A percentile compares a stretch with the other conserved stretches of the same genome.
Evolutionary conservation across 2,329 filamentous ascomycete species (phyloP).

Genomic region (Pezicula carpinea): DNA sequence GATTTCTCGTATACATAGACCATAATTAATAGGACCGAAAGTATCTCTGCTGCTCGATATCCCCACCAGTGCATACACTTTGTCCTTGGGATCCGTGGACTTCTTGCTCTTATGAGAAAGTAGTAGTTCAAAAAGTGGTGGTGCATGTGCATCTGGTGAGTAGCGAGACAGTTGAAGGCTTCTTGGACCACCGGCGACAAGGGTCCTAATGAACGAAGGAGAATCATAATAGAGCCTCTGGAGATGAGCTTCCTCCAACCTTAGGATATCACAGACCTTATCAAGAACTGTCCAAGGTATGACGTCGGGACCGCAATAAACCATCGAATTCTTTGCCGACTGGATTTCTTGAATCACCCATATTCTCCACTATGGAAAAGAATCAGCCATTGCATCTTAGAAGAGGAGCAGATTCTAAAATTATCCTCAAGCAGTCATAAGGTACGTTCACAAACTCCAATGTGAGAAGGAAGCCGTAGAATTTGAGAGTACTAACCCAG

Average conservation of each 20-base stretch:
- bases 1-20: conserved; percentile 13
- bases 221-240: conserved; percentile 13
- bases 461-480: too few species aligned
- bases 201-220: conserved; percentile 14
- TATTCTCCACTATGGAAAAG: conserved; percentile 23
- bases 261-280: conserved; percentile 16
- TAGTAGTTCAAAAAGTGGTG: conserved; percentile 21
- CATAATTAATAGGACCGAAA: conserved; percentile 22
- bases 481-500: conserved; percentile 18
- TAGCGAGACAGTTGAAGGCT: conserved; percentile 20
- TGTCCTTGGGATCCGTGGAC: conserved; percentile 24
- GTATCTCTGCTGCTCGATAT: conserved; percentile 14
- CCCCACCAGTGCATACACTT: conserved; percentile 25
- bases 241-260: conserved; percentile 10
- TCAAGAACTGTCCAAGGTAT: conserved; percentile 33
- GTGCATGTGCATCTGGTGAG: conserved; percentile 6
- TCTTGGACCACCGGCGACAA: conserved; percentile 18
- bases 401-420: too few species aligned
- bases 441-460: too few species aligned
- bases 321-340: conserved; percentile 27
- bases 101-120: conserved; percentile 24
- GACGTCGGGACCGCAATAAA: conserved; percentile 33
- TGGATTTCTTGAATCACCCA: conserved; percentile 41
- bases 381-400: too few species aligned
- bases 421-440: too few species aligned